Base-by-base conservation (phyloP, 345 rosid species). In the Ricinus communis region DNA sequence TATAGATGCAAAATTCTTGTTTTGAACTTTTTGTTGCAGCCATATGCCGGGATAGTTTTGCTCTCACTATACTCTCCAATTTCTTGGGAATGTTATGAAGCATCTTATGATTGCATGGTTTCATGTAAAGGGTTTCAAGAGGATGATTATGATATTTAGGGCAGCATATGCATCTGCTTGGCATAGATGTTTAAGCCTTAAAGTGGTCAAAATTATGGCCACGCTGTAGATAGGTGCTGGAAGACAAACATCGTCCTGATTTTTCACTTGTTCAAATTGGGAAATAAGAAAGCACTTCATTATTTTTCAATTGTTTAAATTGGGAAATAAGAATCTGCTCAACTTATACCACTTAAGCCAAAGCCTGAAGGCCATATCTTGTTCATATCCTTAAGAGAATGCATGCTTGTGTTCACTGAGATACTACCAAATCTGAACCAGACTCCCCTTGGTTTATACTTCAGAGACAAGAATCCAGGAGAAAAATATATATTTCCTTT, bases 141-240 rank as follows among this genome's bases (percentile, higher is more conserved):
- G 28, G 45, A 9, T 53, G 47, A n/a, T 21, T 60, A 53, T 55
- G 41, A 51, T 33, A 59, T 24, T 54, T 45, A 4, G 1, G 11
- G 43, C 25, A 31, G 54, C 71, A 43, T 18, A 56, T 28, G 24
- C 52, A 68, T 68, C 63, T 11, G 19, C 71, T 25, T 10, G 57
- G 13, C 55, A 5, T 68, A 43, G 61, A 43, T 53, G 54, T 68
- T 36, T 12, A 13, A 38, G 53, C 40, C 9, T 43, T 24, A 15
- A 31, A 9, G 12, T 52, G 31, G 18, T 33, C 15, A 33, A 59
- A 59, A 16, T 24, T 22, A 62, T 41, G 27, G 31, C 33, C 67
- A 43, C 13, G 12, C 6, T 25, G 24, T 28, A 30, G 38, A 45
- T 64, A 47, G 52, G 51, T 24, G 36, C 8, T 14, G 9, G 21